Conservation (phyloP, 805 yeast species). For the Ogataea dorogensis region DNA sequence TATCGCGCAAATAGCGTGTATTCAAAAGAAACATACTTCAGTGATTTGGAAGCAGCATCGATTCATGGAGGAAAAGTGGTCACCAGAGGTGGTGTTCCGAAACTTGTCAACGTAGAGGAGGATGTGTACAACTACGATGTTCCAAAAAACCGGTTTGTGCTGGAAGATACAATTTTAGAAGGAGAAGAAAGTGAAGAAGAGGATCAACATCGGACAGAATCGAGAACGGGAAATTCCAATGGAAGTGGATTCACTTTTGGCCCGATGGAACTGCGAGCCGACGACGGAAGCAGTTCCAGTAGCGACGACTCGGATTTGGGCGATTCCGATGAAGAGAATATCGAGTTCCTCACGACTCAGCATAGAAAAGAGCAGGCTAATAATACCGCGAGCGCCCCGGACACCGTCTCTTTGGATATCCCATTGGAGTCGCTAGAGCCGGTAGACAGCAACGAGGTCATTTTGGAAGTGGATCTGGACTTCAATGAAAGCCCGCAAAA, state of each 20-base stretch:
- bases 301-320: constrained; percentile 27
- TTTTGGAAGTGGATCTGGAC: constrained; percentile 24
- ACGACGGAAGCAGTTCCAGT: constrained; percentile 11
- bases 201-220: constrained; percentile 11
- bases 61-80: constrained; percentile 34
- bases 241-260: constrained; percentile 12
- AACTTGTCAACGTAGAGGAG: constrained; percentile 27
- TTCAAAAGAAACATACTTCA: constrained; percentile 34
- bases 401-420: constrained; percentile 12
- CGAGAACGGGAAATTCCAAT: constrained; percentile 1
- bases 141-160: constrained; percentile 21
- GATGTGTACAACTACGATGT: constrained; percentile 28
- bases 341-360: constrained; percentile 28
- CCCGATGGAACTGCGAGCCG: too few species aligned
- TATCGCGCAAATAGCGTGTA: constrained; percentile 28
- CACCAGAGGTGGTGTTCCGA: constrained; percentile 28
- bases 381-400: constrained; percentile 9
- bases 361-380: constrained; percentile 23
- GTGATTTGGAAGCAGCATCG: constrained; percentile 34
- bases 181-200: constrained; percentile 26
- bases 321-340: constrained; percentile 35
- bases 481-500: constrained; percentile 6
- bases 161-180: constrained; percentile 19
- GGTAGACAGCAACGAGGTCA: constrained; percentile 15
- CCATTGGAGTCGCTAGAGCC: constrained; percentile 20